Percentiles rank a stretch among this genome's conserved stretches.
Evolutionary conservation across 1,139 yeast genomes (phyloP).

Genomic region (Pichia sp.): DNA sequence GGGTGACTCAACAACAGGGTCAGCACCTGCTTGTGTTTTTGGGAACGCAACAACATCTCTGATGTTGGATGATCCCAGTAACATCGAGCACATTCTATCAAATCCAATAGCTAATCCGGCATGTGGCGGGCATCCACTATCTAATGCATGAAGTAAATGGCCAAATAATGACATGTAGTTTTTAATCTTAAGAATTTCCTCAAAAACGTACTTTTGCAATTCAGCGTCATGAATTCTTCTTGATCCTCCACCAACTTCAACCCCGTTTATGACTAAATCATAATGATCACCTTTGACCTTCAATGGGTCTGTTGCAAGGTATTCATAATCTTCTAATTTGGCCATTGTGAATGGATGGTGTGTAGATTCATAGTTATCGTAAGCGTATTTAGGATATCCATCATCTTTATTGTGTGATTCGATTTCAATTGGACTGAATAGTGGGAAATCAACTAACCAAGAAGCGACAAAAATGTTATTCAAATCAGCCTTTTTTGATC

Average conservation of each 20-base stretch:
- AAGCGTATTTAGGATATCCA: slow-evolving; percentile 58
- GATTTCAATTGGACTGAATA: slow-evolving; percentile 67
- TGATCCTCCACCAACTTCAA: slow-evolving; percentile 96
- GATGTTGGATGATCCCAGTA: slow-evolving; percentile 65
- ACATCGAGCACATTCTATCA: slow-evolving; percentile 88
- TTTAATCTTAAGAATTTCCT: slow-evolving; percentile 44
- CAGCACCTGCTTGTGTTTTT: slow-evolving; percentile 81
- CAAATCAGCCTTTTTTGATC: slow-evolving; percentile 5
- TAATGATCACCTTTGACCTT: slow-evolving; percentile 86
- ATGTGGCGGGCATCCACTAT: slow-evolving; percentile 96
- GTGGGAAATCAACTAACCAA: slow-evolving; percentile 90
- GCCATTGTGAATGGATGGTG: slow-evolving; percentile 99
- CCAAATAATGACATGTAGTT: slow-evolving; percentile 69
- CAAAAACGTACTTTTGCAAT: slow-evolving; percentile 65
- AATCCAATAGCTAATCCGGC: slow-evolving; percentile 96
- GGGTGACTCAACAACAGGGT: slow-evolving; percentile 85
- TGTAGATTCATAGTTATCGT: slow-evolving; percentile 51
- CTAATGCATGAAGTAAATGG: slow-evolving; percentile 73
- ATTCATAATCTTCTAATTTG: slow-evolving; percentile 56
- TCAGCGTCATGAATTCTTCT: slow-evolving; percentile 85
- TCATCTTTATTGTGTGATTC: slow-evolving; percentile 14
- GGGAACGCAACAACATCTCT: slow-evolving; percentile 96
- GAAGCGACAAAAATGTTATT: slow-evolving; percentile 50
- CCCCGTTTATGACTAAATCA: slow-evolving; percentile 89
- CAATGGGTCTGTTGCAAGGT: slow-evolving; percentile 50